Evolutionary conservation across 2,329 filamentous ascomycete species (phyloP), one percentile per base, ranked within the genome.

Genomic region (Talaromyces marneffei): DNA sequence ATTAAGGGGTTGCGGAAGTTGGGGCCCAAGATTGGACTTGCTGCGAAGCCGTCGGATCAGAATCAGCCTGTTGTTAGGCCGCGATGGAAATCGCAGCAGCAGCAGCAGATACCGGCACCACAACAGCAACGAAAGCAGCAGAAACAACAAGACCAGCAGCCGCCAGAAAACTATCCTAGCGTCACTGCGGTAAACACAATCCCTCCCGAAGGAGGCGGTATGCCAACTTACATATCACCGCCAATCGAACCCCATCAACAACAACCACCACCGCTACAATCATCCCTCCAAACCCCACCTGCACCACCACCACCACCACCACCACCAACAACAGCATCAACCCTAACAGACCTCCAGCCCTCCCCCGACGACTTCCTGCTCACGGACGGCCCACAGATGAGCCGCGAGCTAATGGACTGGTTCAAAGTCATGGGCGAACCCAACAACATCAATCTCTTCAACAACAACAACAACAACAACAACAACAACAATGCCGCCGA

Each of bases 381-480:
- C 4, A 66, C 76, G 33, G 82, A 86, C 62, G 80, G 80, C 4
- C 82, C 83, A 71, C 83, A 85, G 40, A 84, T 80, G 74, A 80
- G 76, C 23, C 75, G 82, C 60, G 85, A 87, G 67, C 68, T 87
- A 55, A 85, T 83, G 57, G 83, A 79, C 62, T 74, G 86, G 67
- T 87, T 87, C 62, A 85, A 87, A 68, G 82, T 84, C 10, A 84
- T 84, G 2, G 85, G 84, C 0, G 82, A 79, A 0, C 79, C 80
- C n/a, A 20, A 52, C 44, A 29, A 29, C 44, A 29, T 29, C 23
- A 48, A n/a, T 16, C 7, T 27, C 9, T 48, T 29, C 16, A 42
- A 5, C 23, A 40, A 39, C 16, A 3, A 16, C 10, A 39, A 39
- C 35, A 50, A 27, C 9, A 39, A 9, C n/a, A 8, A 27, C 23